A percentile compares a stretch with the other conserved stretches of the same genome.
phyloP scores from a whole-genome alignment of 108 stramenopile species.

The Nannochloropsis oceanica region DNA sequence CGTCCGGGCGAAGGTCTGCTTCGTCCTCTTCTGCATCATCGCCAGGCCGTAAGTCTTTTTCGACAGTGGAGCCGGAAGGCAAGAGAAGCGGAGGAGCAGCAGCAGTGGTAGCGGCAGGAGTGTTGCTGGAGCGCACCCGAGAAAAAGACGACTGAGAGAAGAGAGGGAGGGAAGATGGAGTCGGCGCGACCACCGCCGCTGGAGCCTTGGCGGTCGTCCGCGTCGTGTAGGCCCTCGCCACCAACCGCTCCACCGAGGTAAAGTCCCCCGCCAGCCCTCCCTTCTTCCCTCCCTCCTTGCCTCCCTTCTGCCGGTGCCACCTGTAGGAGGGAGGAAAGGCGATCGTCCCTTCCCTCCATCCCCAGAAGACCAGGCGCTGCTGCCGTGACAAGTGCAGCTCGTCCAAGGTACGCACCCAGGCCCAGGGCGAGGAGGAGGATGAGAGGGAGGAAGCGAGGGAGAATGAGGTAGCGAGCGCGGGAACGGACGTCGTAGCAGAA shows the following conservation, averaged over 20 bases:
- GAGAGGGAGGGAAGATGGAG: neutral
- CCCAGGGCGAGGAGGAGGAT: too few relatives aligned
- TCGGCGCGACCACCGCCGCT: neutral
- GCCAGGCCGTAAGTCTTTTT: too few relatives aligned
- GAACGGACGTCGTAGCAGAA: too few relatives aligned
- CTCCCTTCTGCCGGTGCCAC: neutral
- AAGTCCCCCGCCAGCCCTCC: neutral
- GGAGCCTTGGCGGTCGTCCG: neutral
- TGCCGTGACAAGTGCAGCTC: too few relatives aligned
- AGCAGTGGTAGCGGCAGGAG: neutral
- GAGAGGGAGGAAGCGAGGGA: too few relatives aligned
- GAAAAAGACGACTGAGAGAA: neutral
- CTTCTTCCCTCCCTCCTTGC: neutral
- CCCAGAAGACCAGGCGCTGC: neutral
- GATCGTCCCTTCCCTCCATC: neutral
- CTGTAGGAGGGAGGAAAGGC: neutral
- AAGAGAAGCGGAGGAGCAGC: neutral
- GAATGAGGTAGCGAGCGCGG: too few relatives aligned
- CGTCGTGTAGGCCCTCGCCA: neutral
- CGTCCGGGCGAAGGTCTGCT: neutral
- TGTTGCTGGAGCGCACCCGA: neutral
- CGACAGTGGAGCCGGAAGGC: neutral
- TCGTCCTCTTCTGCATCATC: neutral
- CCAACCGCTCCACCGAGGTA: neutral
- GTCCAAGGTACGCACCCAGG: too few relatives aligned